phyloP scores from a whole-genome alignment of 371 early-diverging fungal species.

The Rhizopus arrhizus region DNA sequence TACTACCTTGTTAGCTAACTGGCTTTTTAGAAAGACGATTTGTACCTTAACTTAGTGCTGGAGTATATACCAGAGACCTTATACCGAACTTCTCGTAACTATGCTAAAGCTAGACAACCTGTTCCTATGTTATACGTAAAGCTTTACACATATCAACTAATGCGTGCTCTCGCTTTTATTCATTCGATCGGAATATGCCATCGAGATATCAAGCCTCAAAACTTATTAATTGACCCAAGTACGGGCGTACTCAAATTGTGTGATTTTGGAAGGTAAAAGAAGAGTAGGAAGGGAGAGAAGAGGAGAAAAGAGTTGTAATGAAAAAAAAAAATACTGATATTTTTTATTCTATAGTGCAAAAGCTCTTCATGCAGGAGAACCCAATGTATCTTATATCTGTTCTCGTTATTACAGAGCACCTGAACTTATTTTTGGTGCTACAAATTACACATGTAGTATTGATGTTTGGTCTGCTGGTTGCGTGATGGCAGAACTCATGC shows the following conservation, averaged over 20 bases:
- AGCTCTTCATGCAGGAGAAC: slow-evolving; percentile 88
- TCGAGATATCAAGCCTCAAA: slow-evolving; percentile 99
- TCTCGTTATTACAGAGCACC: slow-evolving; percentile 99
- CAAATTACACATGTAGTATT: slow-evolving; percentile 90
- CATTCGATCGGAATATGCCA: slow-evolving; percentile 91
- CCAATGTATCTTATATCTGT: slow-evolving; percentile 98
- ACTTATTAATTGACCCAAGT: slow-evolving; percentile 90
- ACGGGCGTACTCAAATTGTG: slow-evolving; percentile 95
- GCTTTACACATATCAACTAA: slow-evolving; percentile 96
- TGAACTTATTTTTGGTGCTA: slow-evolving; percentile 97
- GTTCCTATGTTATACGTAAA: slow-evolving; percentile 93
- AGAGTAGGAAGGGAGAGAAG: not conserved
- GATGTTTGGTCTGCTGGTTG: slow-evolving; percentile 99
- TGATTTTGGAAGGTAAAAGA: slow-evolving; percentile 92
- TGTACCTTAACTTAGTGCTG: slow-evolving; percentile 84
- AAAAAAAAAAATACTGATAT: slow-evolving; percentile 40
- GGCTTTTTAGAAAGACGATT: slow-evolving; percentile 68
- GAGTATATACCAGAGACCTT: slow-evolving; percentile 90
- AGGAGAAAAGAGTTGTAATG: not conserved
- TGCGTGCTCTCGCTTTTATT: slow-evolving; percentile 93
- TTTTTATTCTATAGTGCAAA: slow-evolving; percentile 74
- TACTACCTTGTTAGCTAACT: slow-evolving; percentile 8
- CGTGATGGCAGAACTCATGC: slow-evolving; percentile 99
- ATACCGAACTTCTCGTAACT: slow-evolving; percentile 82
- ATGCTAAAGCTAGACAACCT: slow-evolving; percentile 84